These are phyloP conservation scores for Vitis cinerea DNA, from an alignment of 164 flowering plant genomes.

Conservation along the genomic window DNA sequence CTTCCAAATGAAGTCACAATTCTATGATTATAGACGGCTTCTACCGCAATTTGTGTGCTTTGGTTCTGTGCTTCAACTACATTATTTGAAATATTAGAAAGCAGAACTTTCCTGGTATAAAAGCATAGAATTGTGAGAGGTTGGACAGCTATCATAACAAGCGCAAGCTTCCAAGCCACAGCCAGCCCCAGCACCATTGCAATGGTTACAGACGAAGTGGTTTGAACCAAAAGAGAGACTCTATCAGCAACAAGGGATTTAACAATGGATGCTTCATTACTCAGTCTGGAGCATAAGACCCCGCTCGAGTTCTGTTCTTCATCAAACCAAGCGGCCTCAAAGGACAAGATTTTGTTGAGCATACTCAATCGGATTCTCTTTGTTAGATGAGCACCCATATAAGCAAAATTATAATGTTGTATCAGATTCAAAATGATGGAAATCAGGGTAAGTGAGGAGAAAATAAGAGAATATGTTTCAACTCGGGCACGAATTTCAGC, in stretches of 20 bases:
- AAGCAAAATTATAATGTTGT: slow-evolving; percentile 82
- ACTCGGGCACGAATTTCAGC: slow-evolving; percentile 60
- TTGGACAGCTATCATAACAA: slow-evolving; percentile 88
- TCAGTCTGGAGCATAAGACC: slow-evolving; percentile 67
- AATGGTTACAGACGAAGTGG: slow-evolving; percentile 64
- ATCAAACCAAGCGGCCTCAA: slow-evolving; percentile 92
- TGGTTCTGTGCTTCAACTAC: slow-evolving; percentile 66
- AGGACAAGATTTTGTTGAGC: slow-evolving; percentile 76
- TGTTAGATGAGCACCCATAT: slow-evolving; percentile 78
- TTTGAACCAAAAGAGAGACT: slow-evolving; percentile 67
- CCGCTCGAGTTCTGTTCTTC: slow-evolving; percentile 77
- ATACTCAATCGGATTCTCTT: slow-evolving; percentile 62
- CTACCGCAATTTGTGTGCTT: slow-evolving; percentile 82
- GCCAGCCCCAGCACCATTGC: slow-evolving; percentile 77
- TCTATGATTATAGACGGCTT: slow-evolving; percentile 80
- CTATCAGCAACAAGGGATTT: slow-evolving; percentile 85
- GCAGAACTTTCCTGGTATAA: slow-evolving; percentile 70
- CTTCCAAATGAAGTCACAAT: slow-evolving; percentile 85
- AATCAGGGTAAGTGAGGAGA: slow-evolving; percentile 51
- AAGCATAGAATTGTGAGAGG: slow-evolving; percentile 84
- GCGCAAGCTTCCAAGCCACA: slow-evolving; percentile 87
- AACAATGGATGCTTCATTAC: slow-evolving; percentile 76
- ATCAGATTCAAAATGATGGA: slow-evolving; percentile 56
- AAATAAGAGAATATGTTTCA: slow-evolving; percentile 53
- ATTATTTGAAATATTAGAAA: slow-evolving; percentile 53